Evolutionary conservation across 139 green algal species (phyloP).

Genomic region (Klebsormidium nitens): DNA sequence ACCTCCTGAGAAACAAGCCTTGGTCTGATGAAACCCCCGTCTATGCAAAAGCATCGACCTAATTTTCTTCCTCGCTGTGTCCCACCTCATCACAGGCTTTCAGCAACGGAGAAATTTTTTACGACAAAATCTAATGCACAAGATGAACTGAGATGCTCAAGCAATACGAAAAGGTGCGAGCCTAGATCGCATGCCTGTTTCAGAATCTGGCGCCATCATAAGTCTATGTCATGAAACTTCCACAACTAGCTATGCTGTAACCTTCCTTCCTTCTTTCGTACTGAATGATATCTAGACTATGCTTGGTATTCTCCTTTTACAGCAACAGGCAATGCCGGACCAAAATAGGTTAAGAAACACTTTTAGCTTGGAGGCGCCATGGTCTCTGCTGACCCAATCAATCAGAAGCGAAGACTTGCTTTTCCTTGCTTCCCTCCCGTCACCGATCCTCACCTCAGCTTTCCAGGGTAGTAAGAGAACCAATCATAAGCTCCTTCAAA

Average conservation of each 20-base stretch:
- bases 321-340: neutral
- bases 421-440: no score
- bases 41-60: neutral
- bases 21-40: neutral
- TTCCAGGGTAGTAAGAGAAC: slow-evolving; percentile 27
- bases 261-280: no score
- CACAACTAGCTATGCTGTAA: no score
- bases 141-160: no score
- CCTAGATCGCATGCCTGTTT: no score
- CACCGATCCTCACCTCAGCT: slow-evolving; percentile 17
- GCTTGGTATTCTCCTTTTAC: neutral
- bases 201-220: no score
- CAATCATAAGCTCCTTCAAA: slow-evolving; percentile 28
- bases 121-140: no score
- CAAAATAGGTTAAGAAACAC: neutral
- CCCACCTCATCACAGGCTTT: neutral
- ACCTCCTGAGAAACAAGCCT: neutral
- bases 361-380: neutral
- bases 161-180: no score
- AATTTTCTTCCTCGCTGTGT: neutral
- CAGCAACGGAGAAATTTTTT: no score
- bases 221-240: no score
- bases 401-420: no score
- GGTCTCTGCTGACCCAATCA: no score
- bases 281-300: slow-evolving; percentile 1